Percentiles rank a stretch among this genome's conserved stretches.
Conservation (phyloP, 441 rosid genomes). For the Metrosideros polymorpha region DNA sequence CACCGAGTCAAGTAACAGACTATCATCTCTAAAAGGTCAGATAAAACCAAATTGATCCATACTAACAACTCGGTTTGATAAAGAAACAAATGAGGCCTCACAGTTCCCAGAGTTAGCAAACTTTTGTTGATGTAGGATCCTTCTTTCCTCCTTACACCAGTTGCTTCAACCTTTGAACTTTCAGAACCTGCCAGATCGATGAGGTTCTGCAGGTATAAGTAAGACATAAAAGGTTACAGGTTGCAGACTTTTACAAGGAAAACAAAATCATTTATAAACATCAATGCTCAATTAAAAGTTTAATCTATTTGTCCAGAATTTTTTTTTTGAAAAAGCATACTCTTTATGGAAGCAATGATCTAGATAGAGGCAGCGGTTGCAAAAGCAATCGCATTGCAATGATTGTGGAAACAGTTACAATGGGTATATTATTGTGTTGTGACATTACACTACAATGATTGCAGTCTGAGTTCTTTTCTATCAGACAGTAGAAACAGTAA, state of each 20-base stretch:
- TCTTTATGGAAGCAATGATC: background rate
- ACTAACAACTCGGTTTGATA: background rate
- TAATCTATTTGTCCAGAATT: background rate
- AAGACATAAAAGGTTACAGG: constrained; percentile 27
- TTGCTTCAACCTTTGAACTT: constrained; percentile 97
- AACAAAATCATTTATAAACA: background rate
- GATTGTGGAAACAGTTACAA: background rate
- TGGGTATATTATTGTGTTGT: background rate
- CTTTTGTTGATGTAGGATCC: constrained; percentile 99
- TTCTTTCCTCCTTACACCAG: constrained; percentile 89
- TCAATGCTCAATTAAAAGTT: background rate
- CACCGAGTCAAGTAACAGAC: background rate
- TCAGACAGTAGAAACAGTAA: background rate
- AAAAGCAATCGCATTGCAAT: background rate
- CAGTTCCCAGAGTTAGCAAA: constrained; percentile 97
- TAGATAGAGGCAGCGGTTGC: background rate
- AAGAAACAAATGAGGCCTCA: constrained; percentile 26
- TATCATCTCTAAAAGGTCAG: background rate
- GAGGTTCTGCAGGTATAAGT: constrained; percentile 86
- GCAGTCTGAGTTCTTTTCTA: background rate
- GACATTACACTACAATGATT: background rate
- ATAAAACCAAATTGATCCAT: background rate
- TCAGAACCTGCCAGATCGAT: constrained; percentile 99
- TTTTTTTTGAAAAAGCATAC: background rate
- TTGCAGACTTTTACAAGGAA: background rate